Evolutionary conservation across 148 eudicot species (phyloP), one percentile per base, ranked within the genome.

Genomic region (Diospyros kaki): DNA sequence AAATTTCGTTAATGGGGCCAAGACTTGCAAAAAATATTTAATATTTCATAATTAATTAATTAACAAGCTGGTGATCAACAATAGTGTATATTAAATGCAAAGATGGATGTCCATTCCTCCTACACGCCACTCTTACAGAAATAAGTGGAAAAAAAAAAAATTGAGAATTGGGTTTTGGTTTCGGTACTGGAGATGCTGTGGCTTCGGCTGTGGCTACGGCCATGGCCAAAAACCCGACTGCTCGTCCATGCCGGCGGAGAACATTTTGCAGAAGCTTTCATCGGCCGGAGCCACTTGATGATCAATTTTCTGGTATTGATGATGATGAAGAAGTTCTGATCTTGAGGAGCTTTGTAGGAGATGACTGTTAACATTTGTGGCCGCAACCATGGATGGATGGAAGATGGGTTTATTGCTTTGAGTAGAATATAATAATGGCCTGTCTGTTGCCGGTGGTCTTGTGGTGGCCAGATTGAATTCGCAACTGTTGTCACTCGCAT

Each of bases 401-500:
- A 67, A 53, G 53, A 51, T 40, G 46, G n/a, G 55, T 13, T 71
- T 74, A 44, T 75, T 68, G 58, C 15, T 66, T 62, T 60, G 82
- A 60, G 53, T 50, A 58, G 73, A 74, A 67, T 44, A 74, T 2
- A 63, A 13, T 44, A 69, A 48, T 48, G 52, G 11, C 75, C 80
- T 58, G 74, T 53, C 45, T 44, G 81, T 13, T 12, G 59, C 55
- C 2, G 77, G 75, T 48, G 85, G 50, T 71, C 65, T 80, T 58
- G 79, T 77, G 64, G 75, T 69, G 44, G 81, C 82, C 41, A 80
- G 69, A 77, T 90, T 89, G 76, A 87, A 78, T 56, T 90, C 89
- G 18, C 84, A 86, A 51, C 84, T 87, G 51, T 83, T 7, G 4
- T 88, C 91, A 72, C 90, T 87, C 54, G 84, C 89, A 64, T 86